Conservation (phyloP, 345 rosid genomes). For the Eucalyptus microcorys region DNA sequence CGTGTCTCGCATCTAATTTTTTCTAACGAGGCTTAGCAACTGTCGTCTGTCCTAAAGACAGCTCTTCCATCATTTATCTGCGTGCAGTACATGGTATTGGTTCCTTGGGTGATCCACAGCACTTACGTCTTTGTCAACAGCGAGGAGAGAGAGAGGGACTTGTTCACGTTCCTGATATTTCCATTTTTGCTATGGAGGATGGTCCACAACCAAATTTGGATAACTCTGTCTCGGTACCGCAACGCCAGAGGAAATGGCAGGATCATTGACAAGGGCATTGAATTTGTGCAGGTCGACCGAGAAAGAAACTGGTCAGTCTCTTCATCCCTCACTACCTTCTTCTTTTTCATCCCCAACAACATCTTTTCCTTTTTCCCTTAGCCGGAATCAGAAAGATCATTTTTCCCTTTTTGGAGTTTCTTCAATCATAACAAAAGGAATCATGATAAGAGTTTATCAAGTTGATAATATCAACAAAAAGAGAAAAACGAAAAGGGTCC, state of each 20-base stretch:
- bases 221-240: constrained; percentile 47
- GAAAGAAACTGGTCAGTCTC: constrained; percentile 36
- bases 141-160: constrained; percentile 21
- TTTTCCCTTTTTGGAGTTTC: neutral
- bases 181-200: constrained; percentile 42
- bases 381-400: neutral
- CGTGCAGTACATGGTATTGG: constrained; percentile 33
- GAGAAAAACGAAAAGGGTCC: neutral
- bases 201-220: constrained; percentile 72
- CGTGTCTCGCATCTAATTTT: neutral
- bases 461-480: neutral
- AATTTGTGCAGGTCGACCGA: constrained; percentile 72
- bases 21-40: neutral
- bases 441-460: neutral
- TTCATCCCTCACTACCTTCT: neutral
- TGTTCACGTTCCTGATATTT: constrained; percentile 10
- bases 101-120: constrained; percentile 22
- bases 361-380: neutral
- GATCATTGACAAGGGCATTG: constrained; percentile 55
- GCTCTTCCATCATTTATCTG: neutral
- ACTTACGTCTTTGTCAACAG: constrained; percentile 8
- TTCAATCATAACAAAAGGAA: neutral
- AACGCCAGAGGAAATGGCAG: constrained; percentile 49
- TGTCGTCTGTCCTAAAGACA: neutral
- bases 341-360: neutral